phyloP scores from a whole-genome alignment of 129 eudicot species.

The Centaurea solstitialis region DNA sequence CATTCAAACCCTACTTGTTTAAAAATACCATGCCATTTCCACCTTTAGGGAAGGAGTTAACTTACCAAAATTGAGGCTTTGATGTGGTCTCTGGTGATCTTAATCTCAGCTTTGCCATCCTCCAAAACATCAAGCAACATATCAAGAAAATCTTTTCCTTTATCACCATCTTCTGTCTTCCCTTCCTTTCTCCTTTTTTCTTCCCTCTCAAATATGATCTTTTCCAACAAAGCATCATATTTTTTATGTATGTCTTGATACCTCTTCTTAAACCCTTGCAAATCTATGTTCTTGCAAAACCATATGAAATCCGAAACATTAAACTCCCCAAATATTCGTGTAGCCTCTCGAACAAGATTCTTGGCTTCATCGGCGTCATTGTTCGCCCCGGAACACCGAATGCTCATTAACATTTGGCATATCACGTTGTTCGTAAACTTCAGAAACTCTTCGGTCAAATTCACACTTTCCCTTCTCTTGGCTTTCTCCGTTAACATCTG shows the following conservation, averaged over 20 bases:
- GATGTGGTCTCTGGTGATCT: no score
- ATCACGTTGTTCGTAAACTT: conserved; percentile 49
- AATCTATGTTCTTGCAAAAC: conserved; percentile 41
- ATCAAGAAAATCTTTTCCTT: no score
- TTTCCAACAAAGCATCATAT: conserved; percentile 40
- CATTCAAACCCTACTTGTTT: no score
- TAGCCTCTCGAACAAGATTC: conserved; percentile 47
- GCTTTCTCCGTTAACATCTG: conserved; percentile 22
- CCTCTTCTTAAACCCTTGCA: conserved; percentile 44
- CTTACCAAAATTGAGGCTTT: conserved; percentile 46
- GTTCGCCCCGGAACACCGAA: conserved; percentile 46
- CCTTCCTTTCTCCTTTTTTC: no score
- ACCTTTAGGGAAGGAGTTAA: no score
- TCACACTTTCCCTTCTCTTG: conserved; percentile 25
- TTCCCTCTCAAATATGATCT: no score
- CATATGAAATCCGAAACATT: conserved; percentile 46
- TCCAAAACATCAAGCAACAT: no score
- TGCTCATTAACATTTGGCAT: conserved; percentile 53
- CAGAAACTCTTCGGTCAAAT: conserved; percentile 48
- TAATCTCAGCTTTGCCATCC: no score
- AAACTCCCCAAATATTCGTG: conserved; percentile 51
- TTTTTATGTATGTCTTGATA: conserved; percentile 34
- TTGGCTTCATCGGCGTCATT: conserved; percentile 48
- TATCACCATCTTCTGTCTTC: no score
- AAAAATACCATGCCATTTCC: no score